Evolutionary conservation across 306 rosid species (phyloP), one percentile per base, ranked within the genome.

Genomic region (Castanea crenata): DNA sequence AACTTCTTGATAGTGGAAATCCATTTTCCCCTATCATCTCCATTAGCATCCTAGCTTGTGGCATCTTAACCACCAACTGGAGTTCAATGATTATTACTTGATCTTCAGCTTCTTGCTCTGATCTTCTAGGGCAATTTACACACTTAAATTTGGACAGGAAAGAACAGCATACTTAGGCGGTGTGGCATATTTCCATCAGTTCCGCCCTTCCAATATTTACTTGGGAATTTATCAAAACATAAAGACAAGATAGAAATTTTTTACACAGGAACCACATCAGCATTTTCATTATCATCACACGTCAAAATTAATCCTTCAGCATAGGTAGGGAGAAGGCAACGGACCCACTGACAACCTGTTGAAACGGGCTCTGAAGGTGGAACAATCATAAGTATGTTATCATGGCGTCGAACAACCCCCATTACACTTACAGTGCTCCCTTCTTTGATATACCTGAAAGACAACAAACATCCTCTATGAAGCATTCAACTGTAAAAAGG

Each of bases 401-500:
- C 99, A 5, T 96, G 99, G 63, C 98, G 89, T 1, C 92, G 90
- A 54, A 96, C 99, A 13, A 96, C 87, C 55, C 99, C 99, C 97
- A 91, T 90, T 78, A 96, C 98, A 79, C 99, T 96, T 6, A 96
- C 97, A 0, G 97, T 96, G 87, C 93, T 93, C 32, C 99, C 99
- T 88, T 96, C 99, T 85, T 93, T 93, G 78, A 96, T 87, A 86
- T 96, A 90, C 81, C 99, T 96, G 71, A 69, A 1, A 73, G 68
- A 77, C 72, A 73, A 74, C 84, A 78, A 75, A 70, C 46, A 71
- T 7, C 68, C 55, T 52, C 71, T 38, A 55, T 13, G n/a, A 76
- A 80, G 64, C 55, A 75, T 44, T 52, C 8, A 55, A 5, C 55
- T 55, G 44, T 51, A 68, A 63, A 5, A 15, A 2, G 41, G 6